phyloP scores from a whole-genome alignment of 2,329 filamentous ascomycete genomes.

The Endoconidiophora polonica region DNA sequence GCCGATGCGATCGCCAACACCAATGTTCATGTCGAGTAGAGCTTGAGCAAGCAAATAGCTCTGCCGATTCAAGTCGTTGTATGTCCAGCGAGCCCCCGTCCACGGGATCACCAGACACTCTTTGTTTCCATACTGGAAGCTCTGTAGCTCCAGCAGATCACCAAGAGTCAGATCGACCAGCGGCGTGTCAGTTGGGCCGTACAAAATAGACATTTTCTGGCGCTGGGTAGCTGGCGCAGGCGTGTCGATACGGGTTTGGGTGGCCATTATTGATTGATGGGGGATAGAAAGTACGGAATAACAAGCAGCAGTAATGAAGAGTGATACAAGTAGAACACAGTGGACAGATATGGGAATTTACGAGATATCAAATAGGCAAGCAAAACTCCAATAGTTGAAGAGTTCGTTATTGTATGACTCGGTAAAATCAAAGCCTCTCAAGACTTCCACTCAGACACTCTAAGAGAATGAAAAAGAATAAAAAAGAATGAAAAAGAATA shows the following conservation, averaged over 20 bases:
- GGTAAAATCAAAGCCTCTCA: too few species aligned
- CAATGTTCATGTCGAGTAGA: conserved; percentile 48
- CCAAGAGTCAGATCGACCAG: conserved; percentile 56
- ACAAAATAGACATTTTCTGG: conserved; percentile 40
- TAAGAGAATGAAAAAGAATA: too few species aligned
- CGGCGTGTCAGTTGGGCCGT: conserved; percentile 51
- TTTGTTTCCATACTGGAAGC: conserved; percentile 42
- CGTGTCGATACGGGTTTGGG: conserved; percentile 15
- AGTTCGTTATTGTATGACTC: too few species aligned
- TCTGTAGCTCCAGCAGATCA: conserved; percentile 56
- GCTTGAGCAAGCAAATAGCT: conserved; percentile 46
- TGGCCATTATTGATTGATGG: conserved; percentile 7
- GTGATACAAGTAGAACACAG: too few species aligned
- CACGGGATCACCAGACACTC: conserved; percentile 61
- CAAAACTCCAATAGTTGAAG: too few species aligned
- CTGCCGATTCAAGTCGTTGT: conserved; percentile 46
- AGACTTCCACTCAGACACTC: too few species aligned
- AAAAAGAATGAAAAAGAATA: too few species aligned
- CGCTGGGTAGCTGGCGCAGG: conserved; percentile 18
- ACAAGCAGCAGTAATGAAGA: not conserved
- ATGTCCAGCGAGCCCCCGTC: conserved; percentile 60
- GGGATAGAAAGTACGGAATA: not conserved
- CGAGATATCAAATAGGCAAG: too few species aligned
- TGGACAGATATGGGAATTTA: too few species aligned
- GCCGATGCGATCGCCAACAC: conserved; percentile 51